Evolutionary conservation across 768 basidiomycete species (phyloP).

Genomic region (Tephrocybe sp.): DNA sequence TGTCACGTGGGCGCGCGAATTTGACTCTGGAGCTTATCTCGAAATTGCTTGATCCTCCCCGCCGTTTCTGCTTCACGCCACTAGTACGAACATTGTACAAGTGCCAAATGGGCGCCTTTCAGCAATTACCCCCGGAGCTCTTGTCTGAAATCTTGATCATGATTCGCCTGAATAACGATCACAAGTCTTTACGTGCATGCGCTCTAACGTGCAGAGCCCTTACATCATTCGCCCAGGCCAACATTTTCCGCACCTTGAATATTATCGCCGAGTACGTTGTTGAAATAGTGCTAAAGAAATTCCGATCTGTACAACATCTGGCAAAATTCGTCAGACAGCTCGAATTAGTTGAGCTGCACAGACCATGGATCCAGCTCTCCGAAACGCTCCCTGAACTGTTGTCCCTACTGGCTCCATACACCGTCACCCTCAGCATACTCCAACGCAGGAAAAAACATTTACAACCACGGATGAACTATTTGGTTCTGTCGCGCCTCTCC

Average conservation of each 20-base stretch:
- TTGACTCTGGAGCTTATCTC: too few species aligned
- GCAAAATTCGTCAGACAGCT: constrained; percentile 10
- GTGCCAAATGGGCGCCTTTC: too few species aligned
- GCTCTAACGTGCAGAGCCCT: constrained; percentile 11
- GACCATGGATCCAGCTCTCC: constrained; percentile 14
- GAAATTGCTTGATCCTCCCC: too few species aligned
- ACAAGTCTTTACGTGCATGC: constrained; percentile 6
- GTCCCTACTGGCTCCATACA: constrained; percentile 7
- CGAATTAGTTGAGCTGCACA: constrained; percentile 6
- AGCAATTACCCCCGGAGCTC: too few species aligned
- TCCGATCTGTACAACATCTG: constrained; percentile 10
- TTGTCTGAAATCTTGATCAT: too few species aligned
- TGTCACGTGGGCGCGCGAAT: constrained; percentile 5
- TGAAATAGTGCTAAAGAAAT: background rate
- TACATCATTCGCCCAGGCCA: constrained; percentile 1
- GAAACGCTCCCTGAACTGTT: constrained; percentile 5
- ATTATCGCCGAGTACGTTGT: background rate
- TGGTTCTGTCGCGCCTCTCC: constrained; percentile 6
- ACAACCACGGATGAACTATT: constrained; percentile 7
- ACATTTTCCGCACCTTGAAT: constrained; percentile 1
- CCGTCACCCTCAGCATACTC: constrained; percentile 10
- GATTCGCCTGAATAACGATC: background rate
- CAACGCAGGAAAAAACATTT: constrained; percentile 3
- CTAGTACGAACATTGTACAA: too few species aligned
- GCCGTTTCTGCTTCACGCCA: too few species aligned